phyloP scores from a whole-genome alignment of 805 yeast genomes.

The Saitoella complicata region DNA sequence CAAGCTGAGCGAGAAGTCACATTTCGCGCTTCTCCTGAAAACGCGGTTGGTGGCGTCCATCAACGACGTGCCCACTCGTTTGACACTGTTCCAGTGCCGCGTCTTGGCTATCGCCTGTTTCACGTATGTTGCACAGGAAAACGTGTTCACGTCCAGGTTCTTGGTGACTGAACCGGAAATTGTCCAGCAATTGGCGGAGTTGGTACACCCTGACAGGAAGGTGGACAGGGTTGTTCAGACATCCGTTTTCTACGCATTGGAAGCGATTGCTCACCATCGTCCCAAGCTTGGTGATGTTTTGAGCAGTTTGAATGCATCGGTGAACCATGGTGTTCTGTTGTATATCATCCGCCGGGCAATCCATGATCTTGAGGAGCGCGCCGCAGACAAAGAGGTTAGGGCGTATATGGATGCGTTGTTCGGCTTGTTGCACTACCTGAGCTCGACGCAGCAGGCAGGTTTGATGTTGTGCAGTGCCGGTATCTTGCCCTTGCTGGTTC shows the following conservation, averaged over 20 bases:
- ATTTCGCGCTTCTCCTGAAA: too few species aligned
- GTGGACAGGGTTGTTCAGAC: conserved; percentile 39
- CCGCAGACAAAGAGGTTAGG: conserved; percentile 15
- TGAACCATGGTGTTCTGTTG: conserved; percentile 67
- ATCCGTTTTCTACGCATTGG: conserved; percentile 50
- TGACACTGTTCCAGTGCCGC: too few species aligned
- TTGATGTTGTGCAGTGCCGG: conserved; percentile 45
- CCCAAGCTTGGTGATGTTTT: conserved; percentile 64
- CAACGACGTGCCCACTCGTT: too few species aligned
- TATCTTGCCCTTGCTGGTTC: conserved; percentile 45
- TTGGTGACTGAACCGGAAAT: conserved; percentile 60
- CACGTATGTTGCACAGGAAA: conserved; percentile 39
- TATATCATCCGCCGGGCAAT: conserved; percentile 53
- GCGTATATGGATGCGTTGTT: conserved; percentile 32
- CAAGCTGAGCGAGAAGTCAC: too few species aligned
- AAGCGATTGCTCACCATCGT: conserved; percentile 48
- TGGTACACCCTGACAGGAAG: conserved; percentile 48
- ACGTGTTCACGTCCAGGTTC: conserved; percentile 44
- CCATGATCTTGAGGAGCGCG: conserved; percentile 31
- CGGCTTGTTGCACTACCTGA: conserved; percentile 35
- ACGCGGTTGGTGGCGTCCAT: too few species aligned
- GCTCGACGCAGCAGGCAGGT: background rate
- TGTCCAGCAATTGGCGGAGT: conserved; percentile 50
- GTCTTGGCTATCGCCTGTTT: conserved; percentile 11
- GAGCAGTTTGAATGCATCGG: conserved; percentile 67